Evolutionary conservation across 768 basidiomycete genomes (phyloP), one percentile per base, ranked within the genome.

Genomic region (Suillus ampliporus): DNA sequence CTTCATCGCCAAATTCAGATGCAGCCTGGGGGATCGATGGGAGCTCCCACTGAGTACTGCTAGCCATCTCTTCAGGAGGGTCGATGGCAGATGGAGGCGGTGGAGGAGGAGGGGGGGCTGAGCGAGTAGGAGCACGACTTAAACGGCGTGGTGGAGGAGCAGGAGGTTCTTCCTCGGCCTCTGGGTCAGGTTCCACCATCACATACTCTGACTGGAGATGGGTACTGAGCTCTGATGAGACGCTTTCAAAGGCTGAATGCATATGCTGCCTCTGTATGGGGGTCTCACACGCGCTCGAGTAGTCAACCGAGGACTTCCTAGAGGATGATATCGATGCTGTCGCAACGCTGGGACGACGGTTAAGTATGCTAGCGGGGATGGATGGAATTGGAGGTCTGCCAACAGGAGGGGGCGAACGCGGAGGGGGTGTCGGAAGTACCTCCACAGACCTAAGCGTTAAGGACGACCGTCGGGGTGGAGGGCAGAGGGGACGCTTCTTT

Each of bases 1-100:
- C 76, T 2, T 81, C 82, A 56, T 89, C 83, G 1, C 80, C 82
- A 54, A 89, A 84, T 63, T 88, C 88, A 23, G 90, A 70, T 5
- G 77, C 72, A 2, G 82, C 79, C 21, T 79, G 83, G 1, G 86
- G 84, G 54, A 90, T 86, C 8, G 82, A 79, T 1, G 90, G 85
- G 6, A 89, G 74, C 64, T 90, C 90, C 89, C 88, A 90, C 66
- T 86, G 87, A 26, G 76, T 77, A 40, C 81, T 80, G 48, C 75
- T 79, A 58, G 79, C 78, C 35, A 71, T 69, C 43, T 72, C 67
- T 41, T 79, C 76, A 4, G 78, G 64, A 3, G 76, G 69, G 26
- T 71, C 74, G 6, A 74, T 65, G 58, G 71, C 65, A 10, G 72
- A 72, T 2, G 85, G 81, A 17, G 82, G 78, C 0, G 78, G 79